Evolutionary conservation across 2,329 filamentous ascomycete genomes (phyloP).

Genomic region (Alternaria consortialis): DNA sequence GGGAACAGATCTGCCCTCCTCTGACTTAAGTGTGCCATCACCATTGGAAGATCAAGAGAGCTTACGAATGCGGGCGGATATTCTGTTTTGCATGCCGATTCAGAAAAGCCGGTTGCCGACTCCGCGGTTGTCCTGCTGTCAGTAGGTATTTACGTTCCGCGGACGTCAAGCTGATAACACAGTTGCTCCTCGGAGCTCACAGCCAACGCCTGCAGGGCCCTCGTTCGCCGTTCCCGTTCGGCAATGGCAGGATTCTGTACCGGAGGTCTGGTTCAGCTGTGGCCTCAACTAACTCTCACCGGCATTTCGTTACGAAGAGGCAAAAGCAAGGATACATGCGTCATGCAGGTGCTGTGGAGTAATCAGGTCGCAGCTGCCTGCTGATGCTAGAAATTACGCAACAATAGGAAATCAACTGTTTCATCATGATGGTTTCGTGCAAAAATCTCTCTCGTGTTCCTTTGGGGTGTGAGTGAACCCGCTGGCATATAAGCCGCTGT

Average conservation of each 20-base stretch:
- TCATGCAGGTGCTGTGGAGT: too few relatives aligned
- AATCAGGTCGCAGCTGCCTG: not conserved
- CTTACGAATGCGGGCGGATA: not conserved
- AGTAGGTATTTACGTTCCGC: conserved; percentile 2
- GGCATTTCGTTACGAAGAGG: not conserved
- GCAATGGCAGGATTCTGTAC: conserved; percentile 1
- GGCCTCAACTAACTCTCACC: not conserved
- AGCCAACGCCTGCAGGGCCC: conserved; percentile 1
- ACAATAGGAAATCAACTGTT: not conserved
- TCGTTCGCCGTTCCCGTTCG: not conserved
- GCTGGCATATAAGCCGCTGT: not conserved
- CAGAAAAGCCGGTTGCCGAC: not conserved
- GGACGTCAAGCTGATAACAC: conserved; percentile 2
- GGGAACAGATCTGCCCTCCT: not conserved
- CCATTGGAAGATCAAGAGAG: not conserved
- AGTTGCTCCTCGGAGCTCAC: not conserved
- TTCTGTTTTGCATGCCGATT: not conserved
- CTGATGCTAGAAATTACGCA: conserved; percentile 11
- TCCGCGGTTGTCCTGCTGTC: not conserved
- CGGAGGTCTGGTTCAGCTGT: not conserved
- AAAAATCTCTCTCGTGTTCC: not conserved
- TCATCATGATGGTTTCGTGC: not conserved
- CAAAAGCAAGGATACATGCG: too few relatives aligned
- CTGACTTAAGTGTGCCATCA: not conserved
- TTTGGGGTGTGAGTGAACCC: not conserved